Evolutionary conservation across 2,329 filamentous ascomycete species (phyloP).

Genomic region (Akanthomyces uredinophilus): DNA sequence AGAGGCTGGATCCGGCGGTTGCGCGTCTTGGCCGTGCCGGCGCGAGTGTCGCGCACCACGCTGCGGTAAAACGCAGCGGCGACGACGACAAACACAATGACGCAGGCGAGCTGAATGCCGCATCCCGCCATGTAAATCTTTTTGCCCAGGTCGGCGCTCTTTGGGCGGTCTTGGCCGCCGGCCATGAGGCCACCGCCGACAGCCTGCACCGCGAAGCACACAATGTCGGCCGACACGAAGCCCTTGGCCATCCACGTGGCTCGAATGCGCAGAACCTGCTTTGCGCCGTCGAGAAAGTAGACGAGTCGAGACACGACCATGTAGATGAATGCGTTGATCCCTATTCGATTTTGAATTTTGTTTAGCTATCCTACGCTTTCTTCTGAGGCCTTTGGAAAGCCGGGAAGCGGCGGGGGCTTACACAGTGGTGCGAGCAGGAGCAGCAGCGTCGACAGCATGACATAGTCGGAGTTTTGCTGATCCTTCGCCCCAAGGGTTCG

Average conservation of each 20-base stretch:
- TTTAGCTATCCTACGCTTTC: background rate
- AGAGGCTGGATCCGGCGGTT: conserved; percentile 9
- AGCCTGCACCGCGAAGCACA: conserved; percentile 28
- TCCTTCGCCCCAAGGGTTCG: conserved; percentile 24
- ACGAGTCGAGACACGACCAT: conserved; percentile 40
- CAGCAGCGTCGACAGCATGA: conserved; percentile 17
- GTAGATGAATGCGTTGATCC: conserved; percentile 40
- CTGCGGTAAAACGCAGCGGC: conserved; percentile 18
- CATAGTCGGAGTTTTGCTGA: conserved; percentile 21
- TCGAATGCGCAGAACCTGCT: conserved; percentile 29
- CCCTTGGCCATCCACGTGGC: conserved; percentile 30
- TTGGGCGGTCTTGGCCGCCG: conserved; percentile 12
- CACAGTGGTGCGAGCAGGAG: conserved; percentile 27
- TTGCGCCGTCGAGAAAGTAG: conserved; percentile 33
- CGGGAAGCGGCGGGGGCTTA: conserved; percentile 16
- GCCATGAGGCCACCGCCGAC: conserved; percentile 24
- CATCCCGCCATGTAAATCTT: conserved; percentile 45
- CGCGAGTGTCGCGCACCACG: background rate
- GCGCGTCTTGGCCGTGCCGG: conserved; percentile 8
- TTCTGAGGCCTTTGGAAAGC: too few relatives aligned
- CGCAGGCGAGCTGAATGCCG: conserved; percentile 43
- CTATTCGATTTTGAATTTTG: conserved; percentile 18
- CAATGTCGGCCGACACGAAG: conserved; percentile 36
- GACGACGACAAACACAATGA: conserved; percentile 38
- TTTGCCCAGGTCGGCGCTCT: conserved; percentile 9